These are phyloP conservation scores for Psilocybe azurescens DNA, from an alignment of 768 basidiomycete genomes.

Conservation along the genomic window DNA sequence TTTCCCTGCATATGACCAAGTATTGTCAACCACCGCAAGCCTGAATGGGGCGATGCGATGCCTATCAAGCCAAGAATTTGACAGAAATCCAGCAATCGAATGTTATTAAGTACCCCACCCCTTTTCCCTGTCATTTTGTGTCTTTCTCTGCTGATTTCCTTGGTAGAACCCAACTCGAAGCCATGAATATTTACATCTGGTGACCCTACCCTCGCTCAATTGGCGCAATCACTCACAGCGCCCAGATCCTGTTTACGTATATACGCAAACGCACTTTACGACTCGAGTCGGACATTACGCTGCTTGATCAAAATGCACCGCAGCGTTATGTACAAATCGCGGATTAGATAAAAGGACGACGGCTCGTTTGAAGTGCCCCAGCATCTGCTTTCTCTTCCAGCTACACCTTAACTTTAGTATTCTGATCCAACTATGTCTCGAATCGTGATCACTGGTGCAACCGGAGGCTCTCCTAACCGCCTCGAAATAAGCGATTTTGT, in stretches of 20 bases:
- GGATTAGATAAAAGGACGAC: neutral
- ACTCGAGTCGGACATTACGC: neutral
- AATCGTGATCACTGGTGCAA: conserved; percentile 32
- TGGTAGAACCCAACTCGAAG: neutral
- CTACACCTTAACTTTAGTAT: neutral
- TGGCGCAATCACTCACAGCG: neutral
- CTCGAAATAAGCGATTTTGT: conserved; percentile 51
- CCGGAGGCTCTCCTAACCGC: conserved; percentile 37
- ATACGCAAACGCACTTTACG: neutral
- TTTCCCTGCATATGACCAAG: no score
- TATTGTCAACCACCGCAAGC: no score
- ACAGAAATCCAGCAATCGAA: no score
- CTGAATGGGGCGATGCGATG: no score
- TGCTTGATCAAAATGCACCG: neutral
- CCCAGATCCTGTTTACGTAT: neutral
- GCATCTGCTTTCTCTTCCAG: neutral
- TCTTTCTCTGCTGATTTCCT: neutral
- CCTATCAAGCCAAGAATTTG: no score
- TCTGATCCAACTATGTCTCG: conserved; percentile 7
- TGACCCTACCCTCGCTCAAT: neutral
- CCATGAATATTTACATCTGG: neutral
- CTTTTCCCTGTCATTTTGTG: no score
- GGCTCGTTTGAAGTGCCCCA: neutral
- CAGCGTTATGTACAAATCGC: neutral
- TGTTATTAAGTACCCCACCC: no score